These are phyloP conservation scores for Blastobotrys mokoenaii DNA, from an alignment of 805 yeast species.

Conservation along the genomic window DNA sequence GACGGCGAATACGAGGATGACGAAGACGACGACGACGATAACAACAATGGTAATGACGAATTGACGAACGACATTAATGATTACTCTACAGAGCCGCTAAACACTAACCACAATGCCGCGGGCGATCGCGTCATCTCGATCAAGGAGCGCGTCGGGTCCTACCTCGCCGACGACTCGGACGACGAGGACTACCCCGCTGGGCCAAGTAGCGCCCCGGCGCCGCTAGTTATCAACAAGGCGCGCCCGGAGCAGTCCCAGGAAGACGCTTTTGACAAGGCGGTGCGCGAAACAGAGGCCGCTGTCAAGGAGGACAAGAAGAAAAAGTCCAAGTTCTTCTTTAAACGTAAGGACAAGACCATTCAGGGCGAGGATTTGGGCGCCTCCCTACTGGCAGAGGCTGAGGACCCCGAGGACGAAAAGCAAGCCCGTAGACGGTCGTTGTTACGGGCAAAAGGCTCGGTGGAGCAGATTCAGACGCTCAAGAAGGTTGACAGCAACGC, in stretches of 20 bases:
- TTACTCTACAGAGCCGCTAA: too few relatives aligned
- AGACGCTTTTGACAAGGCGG: background rate
- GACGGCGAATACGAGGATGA: conserved; percentile 14
- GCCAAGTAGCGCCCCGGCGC: background rate
- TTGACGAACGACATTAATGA: background rate
- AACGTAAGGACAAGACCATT: conserved; percentile 6
- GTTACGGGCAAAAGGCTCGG: conserved; percentile 16
- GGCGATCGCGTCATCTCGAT: too few relatives aligned
- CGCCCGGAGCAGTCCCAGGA: background rate
- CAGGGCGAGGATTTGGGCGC: conserved; percentile 15
- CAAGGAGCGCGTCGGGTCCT: too few relatives aligned
- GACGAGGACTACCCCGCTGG: conserved; percentile 1
- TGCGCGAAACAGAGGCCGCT: background rate
- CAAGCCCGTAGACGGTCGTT: conserved; percentile 15
- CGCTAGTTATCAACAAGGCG: conserved; percentile 6
- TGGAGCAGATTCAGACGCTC: conserved; percentile 12
- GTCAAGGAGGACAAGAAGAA: background rate
- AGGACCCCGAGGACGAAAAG: background rate
- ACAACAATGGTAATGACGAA: conserved; percentile 5
- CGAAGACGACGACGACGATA: conserved; percentile 8
- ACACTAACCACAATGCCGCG: too few relatives aligned
- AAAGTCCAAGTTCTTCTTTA: background rate
- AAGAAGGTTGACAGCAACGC: conserved; percentile 5
- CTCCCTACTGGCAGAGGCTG: conserved; percentile 4
- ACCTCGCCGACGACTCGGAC: background rate